Conservation (phyloP, 768 basidiomycete genomes). For the Leccinum variicolor region DNA sequence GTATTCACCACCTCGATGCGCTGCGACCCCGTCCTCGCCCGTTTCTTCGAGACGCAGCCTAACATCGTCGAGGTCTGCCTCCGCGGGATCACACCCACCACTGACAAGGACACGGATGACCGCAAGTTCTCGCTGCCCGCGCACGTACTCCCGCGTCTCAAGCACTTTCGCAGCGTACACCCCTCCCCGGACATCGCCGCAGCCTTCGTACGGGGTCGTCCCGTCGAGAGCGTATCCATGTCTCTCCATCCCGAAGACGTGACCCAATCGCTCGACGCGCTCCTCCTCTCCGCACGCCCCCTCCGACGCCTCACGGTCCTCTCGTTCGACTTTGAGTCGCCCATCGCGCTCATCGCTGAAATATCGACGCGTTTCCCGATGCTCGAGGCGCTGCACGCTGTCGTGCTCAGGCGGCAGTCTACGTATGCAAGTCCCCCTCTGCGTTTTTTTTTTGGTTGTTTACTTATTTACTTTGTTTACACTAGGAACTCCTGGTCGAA, state of each 20-base stretch:
- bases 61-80: constrained; percentile 51
- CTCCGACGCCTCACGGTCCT: constrained; percentile 54
- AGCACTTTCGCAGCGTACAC: constrained; percentile 52
- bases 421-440: constrained; percentile 37
- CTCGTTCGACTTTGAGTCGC: constrained; percentile 50
- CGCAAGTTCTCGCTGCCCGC: constrained; percentile 31
- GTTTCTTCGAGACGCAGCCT: constrained; percentile 50
- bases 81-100: constrained; percentile 42
- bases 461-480: not conserved
- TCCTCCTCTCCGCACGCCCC: constrained; percentile 36
- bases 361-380: constrained; percentile 45
- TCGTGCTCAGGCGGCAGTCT: constrained; percentile 50
- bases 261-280: constrained; percentile 40
- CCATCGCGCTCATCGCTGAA: constrained; percentile 43
- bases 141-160: constrained; percentile 45
- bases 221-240: constrained; percentile 49
- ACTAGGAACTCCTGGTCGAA: constrained; percentile 42
- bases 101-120: not conserved
- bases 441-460: no score
- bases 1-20: constrained; percentile 54
- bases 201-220: constrained; percentile 44
- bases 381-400: constrained; percentile 60
- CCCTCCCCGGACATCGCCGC: constrained; percentile 45
- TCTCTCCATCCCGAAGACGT: constrained; percentile 46
- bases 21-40: constrained; percentile 45